Base-by-base conservation (phyloP, 2,329 filamentous ascomycete species). In the Orbilia brochopaga region DNA sequence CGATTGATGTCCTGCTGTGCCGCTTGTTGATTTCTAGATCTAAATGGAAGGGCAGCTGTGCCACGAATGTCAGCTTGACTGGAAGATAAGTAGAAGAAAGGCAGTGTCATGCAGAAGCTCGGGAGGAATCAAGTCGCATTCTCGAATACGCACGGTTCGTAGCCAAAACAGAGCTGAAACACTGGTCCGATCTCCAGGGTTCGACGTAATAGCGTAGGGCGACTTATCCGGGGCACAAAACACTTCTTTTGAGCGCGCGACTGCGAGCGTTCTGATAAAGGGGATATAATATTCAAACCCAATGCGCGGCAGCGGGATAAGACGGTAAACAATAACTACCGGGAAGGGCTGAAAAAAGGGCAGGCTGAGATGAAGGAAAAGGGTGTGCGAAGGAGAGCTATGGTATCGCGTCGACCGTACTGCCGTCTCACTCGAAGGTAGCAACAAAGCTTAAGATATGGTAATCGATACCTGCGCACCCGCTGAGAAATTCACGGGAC, bases 281-380 rank as follows among this genome's bases (percentile, higher is more conserved):
- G 21, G 19, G 32, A 42, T 24, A 11, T n/a, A n/a, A n/a, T n/a
- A n/a, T n/a, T n/a, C 37, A 57, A 17, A 32, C 46, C 59, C 53
- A 69, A 60, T 63, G 66, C 66, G 56, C 66, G 27, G 66, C 66
- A 70, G 54, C 42, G 59, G 50, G 57, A 60, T 48, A 48, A 46
- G 44, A 46, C 19, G 23, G n/a, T 27, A 19, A 55, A 51, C 8
- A 19, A 52, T 24, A n/a, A n/a, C n/a, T n/a, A 46, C 23, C 24
- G 40, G 44, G 40, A 21, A 52, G 35, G 53, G 50, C 42, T 54
- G 44, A 48, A 8, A 17, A 19, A 11, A 19, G 17, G 44, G 11
- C 5, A n/a, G n/a, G n/a, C 4, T 4, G 15, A 10, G 17, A 48
- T 21, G 27, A 8, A 19, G 21, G 21, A 48, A 48, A 48, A 48